Evolutionary conservation across 192 early-diverging fungal species (phyloP).

Genomic region (Backusella morwellensis): DNA sequence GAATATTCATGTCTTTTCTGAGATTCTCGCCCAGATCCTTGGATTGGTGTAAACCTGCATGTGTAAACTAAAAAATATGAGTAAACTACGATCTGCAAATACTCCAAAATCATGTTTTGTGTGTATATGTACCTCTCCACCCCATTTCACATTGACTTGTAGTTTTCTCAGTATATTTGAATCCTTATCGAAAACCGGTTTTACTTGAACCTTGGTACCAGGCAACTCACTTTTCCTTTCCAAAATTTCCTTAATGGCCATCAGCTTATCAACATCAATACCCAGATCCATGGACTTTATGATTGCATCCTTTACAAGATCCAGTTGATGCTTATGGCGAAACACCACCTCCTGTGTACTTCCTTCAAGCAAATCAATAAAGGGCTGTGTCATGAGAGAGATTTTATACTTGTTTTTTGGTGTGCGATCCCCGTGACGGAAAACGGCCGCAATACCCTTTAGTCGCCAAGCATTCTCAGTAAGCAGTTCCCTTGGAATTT

Average conservation of each 20-base stretch:
- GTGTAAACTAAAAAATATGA: slow-evolving; percentile 68
- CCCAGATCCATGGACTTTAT: slow-evolving; percentile 53
- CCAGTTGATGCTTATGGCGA: slow-evolving; percentile 68
- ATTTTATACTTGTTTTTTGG: slow-evolving; percentile 99
- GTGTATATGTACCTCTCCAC: slow-evolving; percentile 63
- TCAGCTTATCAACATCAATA: slow-evolving; percentile 54
- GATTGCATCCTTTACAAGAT: slow-evolving; percentile 62
- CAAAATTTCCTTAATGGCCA: slow-evolving; percentile 74
- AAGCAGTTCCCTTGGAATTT: slow-evolving; percentile 43
- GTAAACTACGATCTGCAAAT: background rate
- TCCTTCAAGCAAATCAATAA: slow-evolving; percentile 69
- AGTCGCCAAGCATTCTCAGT: slow-evolving; percentile 87
- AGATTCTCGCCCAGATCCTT: slow-evolving; percentile 90
- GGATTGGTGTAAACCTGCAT: slow-evolving; percentile 87
- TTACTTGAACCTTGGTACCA: slow-evolving; percentile 92
- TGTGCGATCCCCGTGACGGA: slow-evolving; percentile 94
- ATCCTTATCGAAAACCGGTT: slow-evolving; percentile 70
- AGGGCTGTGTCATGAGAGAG: slow-evolving; percentile 65
- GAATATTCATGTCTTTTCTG: slow-evolving; percentile 86
- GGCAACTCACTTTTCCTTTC: slow-evolving; percentile 74
- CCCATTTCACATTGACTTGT: slow-evolving; percentile 97
- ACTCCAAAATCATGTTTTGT: background rate
- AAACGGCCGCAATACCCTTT: slow-evolving; percentile 91
- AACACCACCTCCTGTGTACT: slow-evolving; percentile 77
- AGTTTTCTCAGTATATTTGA: slow-evolving; percentile 60